Conservation (phyloP, 2,329 filamentous ascomycete species). For the Phialocephala sp. region DNA sequence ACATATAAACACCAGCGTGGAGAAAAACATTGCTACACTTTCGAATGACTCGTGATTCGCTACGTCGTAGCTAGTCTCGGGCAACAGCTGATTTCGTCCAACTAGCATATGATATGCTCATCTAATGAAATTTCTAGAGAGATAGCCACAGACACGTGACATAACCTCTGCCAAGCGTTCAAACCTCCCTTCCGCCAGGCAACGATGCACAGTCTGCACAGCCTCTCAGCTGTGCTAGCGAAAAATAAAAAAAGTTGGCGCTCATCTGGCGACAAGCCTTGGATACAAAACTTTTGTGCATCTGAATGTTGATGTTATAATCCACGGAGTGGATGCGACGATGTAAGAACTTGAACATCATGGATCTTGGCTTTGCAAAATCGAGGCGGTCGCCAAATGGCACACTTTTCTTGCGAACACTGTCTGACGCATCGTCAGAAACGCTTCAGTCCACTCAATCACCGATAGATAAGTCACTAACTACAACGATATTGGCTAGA, state of each 20-base stretch:
- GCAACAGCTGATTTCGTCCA: background rate
- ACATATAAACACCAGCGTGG: no score
- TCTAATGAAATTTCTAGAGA: background rate
- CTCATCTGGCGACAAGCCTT: background rate
- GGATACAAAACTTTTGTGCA: background rate
- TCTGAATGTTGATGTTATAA: background rate
- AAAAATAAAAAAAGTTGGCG: background rate
- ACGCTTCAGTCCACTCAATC: background rate
- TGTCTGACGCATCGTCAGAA: background rate
- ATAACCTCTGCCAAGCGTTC: slow-evolving; percentile 2
- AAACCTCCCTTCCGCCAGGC: slow-evolving; percentile 10
- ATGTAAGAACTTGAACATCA: background rate
- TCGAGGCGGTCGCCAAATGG: background rate
- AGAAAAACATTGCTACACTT: background rate
- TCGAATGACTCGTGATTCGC: background rate
- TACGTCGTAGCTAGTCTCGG: background rate
- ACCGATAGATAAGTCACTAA: background rate
- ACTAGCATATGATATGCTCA: background rate
- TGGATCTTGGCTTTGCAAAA: background rate
- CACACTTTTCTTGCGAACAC: background rate
- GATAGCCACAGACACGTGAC: slow-evolving; percentile 5
- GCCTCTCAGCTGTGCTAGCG: background rate
- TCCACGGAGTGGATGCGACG: background rate
- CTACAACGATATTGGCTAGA: background rate
- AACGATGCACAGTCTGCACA: slow-evolving; percentile 13